phyloP scores from a whole-genome alignment of 257 asterid species.

The Solanum dulcamara region DNA sequence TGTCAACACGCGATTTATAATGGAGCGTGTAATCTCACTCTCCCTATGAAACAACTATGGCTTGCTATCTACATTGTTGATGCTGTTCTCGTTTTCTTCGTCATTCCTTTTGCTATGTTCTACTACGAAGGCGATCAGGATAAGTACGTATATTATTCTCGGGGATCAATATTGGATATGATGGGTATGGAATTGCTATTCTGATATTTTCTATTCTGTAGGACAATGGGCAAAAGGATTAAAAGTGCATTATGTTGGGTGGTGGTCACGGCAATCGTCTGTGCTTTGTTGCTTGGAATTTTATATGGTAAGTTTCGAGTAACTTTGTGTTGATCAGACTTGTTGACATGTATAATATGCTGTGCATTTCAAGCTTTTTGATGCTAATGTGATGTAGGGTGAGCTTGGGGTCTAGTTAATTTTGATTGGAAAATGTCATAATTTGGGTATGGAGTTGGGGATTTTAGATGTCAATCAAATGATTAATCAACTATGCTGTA shows the following conservation, averaged over 20 bases:
- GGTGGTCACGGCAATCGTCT: conserved; percentile 64
- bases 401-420: not conserved
- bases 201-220: conserved; percentile 18
- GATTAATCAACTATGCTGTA: not conserved
- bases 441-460: not conserved
- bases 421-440: not conserved
- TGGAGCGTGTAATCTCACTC: conserved; percentile 90
- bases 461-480: not conserved
- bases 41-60: conserved; percentile 97
- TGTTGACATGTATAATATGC: not conserved
- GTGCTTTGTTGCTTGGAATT: conserved; percentile 79
- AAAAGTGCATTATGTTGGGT: conserved; percentile 89
- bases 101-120: conserved; percentile 95
- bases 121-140: conserved; percentile 98
- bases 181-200: not conserved
- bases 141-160: conserved; percentile 33
- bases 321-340: not conserved
- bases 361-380: not conserved
- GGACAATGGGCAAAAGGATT: conserved; percentile 82
- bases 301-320: conserved; percentile 45
- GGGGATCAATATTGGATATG: not conserved
- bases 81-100: conserved; percentile 80
- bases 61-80: conserved; percentile 77
- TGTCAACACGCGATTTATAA: conserved; percentile 88
- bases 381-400: not conserved